Percentiles rank a stretch among this genome's conserved stretches.
These are phyloP conservation scores for Thraustochytrium striatum DNA, from an alignment of 352 stramenopile genomes.

Conservation along the genomic window DNA sequence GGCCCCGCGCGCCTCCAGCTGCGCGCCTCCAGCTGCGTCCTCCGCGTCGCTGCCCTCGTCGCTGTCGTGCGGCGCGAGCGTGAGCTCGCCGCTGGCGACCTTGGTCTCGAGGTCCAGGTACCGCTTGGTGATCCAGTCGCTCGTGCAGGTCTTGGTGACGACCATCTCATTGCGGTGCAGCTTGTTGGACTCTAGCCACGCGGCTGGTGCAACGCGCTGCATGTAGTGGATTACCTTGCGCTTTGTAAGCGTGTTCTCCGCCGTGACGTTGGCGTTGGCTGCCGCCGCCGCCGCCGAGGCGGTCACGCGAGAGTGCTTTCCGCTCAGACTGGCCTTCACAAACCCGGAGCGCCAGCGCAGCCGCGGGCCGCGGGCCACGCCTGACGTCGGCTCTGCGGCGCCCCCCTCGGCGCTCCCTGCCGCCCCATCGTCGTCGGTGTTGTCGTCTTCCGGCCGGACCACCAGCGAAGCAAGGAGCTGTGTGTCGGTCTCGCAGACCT, in stretches of 20 bases:
- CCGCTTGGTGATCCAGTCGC: neutral
- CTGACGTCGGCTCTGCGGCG: neutral
- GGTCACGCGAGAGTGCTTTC: neutral
- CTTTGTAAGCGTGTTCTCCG: neutral
- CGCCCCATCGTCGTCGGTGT: neutral
- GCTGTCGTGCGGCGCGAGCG: neutral
- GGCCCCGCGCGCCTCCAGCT: no score
- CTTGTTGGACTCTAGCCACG: constrained; percentile 1
- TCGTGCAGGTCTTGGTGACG: neutral
- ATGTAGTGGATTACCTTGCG: constrained; percentile 20
- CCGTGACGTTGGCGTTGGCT: neutral
- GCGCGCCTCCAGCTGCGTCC: neutral
- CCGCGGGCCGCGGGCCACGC: no score
- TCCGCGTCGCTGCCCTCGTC: neutral
- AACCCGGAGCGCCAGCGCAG: constrained; percentile 12
- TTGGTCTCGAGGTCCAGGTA: neutral
- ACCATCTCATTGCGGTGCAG: constrained; percentile 24
- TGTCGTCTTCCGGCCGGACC: neutral
- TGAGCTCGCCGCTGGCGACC: neutral
- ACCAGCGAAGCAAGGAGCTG: neutral
- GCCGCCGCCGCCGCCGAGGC: neutral
- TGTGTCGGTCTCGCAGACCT: neutral
- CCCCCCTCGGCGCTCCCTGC: neutral
- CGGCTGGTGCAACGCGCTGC: neutral
- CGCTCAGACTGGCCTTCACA: neutral